Conservation (phyloP, 768 basidiomycete genomes). For the Tephrocybe rancida region DNA sequence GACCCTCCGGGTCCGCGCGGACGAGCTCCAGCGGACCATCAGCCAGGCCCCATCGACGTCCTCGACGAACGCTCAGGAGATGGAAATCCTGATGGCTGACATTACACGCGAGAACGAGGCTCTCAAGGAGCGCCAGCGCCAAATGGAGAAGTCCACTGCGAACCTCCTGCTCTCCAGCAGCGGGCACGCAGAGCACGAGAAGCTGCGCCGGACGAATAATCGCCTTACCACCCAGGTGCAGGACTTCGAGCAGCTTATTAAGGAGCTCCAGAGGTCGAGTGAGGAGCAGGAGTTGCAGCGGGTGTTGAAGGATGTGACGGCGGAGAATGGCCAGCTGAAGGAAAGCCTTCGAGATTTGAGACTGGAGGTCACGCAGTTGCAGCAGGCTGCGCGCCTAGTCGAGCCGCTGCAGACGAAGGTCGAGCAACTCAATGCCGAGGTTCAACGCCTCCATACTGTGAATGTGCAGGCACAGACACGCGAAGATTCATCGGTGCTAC, state of each 20-base stretch:
- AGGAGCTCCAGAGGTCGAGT: constrained; percentile 30
- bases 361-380: constrained; percentile 3
- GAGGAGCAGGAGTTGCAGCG: constrained; percentile 26
- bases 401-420: constrained; percentile 11
- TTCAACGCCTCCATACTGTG: constrained; percentile 14
- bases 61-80: constrained; percentile 30
- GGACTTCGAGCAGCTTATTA: constrained; percentile 34
- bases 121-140: constrained; percentile 34
- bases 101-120: constrained; percentile 43
- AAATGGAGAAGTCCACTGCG: constrained; percentile 38
- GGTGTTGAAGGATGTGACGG: constrained; percentile 27
- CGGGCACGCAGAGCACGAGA: constrained; percentile 32
- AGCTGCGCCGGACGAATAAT: constrained; percentile 34
- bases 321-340: constrained; percentile 40
- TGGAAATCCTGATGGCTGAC: constrained; percentile 38
- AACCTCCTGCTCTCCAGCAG: constrained; percentile 31
- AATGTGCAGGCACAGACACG: constrained; percentile 1
- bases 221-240: constrained; percentile 29
- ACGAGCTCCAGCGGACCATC: constrained; percentile 34
- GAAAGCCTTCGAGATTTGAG: constrained; percentile 27
- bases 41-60: constrained; percentile 21
- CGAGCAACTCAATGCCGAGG: constrained; percentile 13
- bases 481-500: constrained; percentile 15
- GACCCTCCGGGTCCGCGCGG: constrained; percentile 27
- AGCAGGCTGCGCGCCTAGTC: constrained; percentile 3